Evolutionary conservation across 805 yeast species (phyloP), one percentile per base, ranked within the genome.

Genomic region (Sungouiella blattae): DNA sequence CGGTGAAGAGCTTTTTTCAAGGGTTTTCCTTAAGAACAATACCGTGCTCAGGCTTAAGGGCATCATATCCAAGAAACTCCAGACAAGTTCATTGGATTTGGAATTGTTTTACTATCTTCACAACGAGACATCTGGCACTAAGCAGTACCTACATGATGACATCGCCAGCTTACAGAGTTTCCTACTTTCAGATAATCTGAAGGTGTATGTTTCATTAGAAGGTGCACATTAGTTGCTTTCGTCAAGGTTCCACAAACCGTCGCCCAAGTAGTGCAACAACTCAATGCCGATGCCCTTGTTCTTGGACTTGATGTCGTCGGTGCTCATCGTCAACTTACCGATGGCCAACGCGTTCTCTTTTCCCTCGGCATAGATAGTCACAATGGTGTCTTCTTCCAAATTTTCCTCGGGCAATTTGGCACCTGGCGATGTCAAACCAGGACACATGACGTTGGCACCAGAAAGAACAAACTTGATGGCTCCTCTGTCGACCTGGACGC

Each of bases 401-500:
- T 81, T 77, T 20, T 81, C 81, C 16, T 80, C 89, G 14, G 96
- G 96, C 41, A 88, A 67, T 35, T 64, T 62, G 14, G 95, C 96
- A 27, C 96, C 96, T 2, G 82, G 72, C 13, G 93, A 80, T 0
- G 96, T 87, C 44, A 87, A 71, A 13, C 96, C 96, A 3, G 96
- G 96, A 62, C 96, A 89, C 98, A 89, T 89, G 53, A 89, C 85
- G 54, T 89, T 89, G 18, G 97, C 96, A 37, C 97, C 98, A 4
- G 95, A 83, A n/a, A 89, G 66, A 17, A 89, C 93, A 54, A 89
- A 89, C 61, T 89, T 89, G 58, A 89, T 89, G 33, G 98, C 98
- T 39, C 98, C 98, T 57, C 96, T 75, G 53, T 89, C 98, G 9
- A 91, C 97, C 55, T 80, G 85, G 28, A 89, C 94, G 23, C 75